Percentiles rank a stretch among this genome's conserved stretches.
These are phyloP conservation scores for Aspergillus versicolor DNA, from an alignment of 2,329 filamentous ascomycete species.

Conservation along the genomic window DNA sequence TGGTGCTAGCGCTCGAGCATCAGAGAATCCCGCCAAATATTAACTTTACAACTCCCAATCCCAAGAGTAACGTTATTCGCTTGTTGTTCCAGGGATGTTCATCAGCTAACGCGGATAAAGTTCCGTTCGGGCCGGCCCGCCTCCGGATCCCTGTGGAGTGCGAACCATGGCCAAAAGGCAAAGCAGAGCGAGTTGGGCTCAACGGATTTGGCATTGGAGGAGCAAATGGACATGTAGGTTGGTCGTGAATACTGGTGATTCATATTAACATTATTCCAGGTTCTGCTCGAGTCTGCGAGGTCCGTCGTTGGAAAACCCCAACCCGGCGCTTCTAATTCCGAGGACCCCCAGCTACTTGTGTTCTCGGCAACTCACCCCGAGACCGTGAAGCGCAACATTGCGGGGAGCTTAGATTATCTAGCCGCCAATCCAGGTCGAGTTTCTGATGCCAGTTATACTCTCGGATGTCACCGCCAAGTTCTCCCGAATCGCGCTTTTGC, in stretches of 20 bases:
- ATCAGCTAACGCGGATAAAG: neutral
- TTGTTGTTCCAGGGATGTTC: neutral
- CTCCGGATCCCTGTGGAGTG: neutral
- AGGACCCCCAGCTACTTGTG: neutral
- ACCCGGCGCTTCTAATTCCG: neutral
- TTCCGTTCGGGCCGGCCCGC: constrained; percentile 12
- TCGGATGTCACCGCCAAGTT: neutral
- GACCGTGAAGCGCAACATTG: neutral
- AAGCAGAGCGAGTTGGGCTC: constrained; percentile 21
- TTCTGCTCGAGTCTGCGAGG: neutral
- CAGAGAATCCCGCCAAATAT: constrained; percentile 19
- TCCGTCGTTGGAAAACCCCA: neutral
- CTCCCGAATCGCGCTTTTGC: neutral
- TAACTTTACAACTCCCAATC: constrained; percentile 25
- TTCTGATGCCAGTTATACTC: neutral
- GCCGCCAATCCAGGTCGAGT: neutral
- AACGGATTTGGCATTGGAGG: constrained; percentile 29
- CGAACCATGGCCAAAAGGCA: constrained; percentile 20
- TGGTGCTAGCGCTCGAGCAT: constrained; percentile 20
- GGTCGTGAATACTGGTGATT: neutral
- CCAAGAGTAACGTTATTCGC: constrained; percentile 16
- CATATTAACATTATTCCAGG: neutral
- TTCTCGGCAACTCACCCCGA: neutral
- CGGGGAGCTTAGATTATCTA: neutral
- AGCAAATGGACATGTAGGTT: constrained; percentile 14